Percentiles rank a stretch among this genome's conserved stretches.
phyloP scores from a whole-genome alignment of 2,329 filamentous ascomycete genomes.

The Nakataea oryzae region DNA sequence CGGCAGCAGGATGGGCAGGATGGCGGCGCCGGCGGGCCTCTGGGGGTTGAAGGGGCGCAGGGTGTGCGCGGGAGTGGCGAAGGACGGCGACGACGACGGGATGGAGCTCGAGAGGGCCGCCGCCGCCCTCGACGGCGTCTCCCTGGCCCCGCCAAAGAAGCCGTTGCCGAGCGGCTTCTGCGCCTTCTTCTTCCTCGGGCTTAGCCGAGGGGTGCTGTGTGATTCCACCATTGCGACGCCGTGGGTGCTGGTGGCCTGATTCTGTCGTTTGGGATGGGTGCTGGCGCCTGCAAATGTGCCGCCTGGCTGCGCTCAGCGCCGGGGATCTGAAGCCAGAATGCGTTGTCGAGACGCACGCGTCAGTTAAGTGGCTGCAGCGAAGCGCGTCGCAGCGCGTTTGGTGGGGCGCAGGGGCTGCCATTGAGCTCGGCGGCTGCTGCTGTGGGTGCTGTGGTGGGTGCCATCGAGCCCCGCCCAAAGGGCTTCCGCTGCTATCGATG shows the following conservation, averaged over 20 bases:
- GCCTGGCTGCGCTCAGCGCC: neutral
- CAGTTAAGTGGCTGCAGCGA: neutral
- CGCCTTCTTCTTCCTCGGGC: slow-evolving; percentile 15
- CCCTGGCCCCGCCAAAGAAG: slow-evolving; percentile 24
- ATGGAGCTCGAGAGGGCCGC: slow-evolving; percentile 42
- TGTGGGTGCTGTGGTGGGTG: no score
- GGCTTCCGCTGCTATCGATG: no score
- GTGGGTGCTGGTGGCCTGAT: neutral
- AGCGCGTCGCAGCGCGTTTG: neutral
- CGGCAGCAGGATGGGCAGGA: slow-evolving; percentile 83
- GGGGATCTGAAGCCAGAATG: neutral
- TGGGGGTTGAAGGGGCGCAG: slow-evolving; percentile 49
- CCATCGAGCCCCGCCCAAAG: neutral
- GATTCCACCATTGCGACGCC: neutral
- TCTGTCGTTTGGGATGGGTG: neutral
- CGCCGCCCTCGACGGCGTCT: slow-evolving; percentile 11
- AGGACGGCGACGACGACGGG: slow-evolving; percentile 82
- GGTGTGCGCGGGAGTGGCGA: slow-evolving; percentile 77
- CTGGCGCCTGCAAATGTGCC: neutral
- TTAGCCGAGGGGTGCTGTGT: slow-evolving; percentile 12
- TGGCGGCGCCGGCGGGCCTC: slow-evolving; percentile 42
- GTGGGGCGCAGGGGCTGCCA: neutral
- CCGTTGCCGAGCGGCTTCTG: slow-evolving; percentile 21
- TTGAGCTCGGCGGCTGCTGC: no score
- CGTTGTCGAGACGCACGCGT: neutral